Percentiles rank a stretch among this genome's conserved stretches.
Conservation (phyloP, 257 asterid species). For the Jasminum sambac region DNA sequence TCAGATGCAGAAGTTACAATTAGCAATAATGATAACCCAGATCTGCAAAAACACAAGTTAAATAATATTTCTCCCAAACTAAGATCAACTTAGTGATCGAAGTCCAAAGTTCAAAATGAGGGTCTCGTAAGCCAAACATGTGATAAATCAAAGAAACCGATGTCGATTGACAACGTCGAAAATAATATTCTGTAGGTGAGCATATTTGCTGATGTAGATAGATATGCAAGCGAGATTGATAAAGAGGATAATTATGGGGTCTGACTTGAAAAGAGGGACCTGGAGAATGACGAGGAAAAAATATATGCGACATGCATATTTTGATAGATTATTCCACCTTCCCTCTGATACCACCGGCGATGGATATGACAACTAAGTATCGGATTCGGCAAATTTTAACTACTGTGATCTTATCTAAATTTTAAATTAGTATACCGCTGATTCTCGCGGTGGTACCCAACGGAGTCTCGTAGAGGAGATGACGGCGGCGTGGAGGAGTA, state of each 20-base stretch:
- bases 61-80: conserved; percentile 1
- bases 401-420: no score
- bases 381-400: no score
- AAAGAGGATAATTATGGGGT: background rate
- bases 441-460: no score
- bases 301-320: conserved; percentile 59
- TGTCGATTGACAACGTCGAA: background rate
- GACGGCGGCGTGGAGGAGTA: no score
- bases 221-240: background rate
- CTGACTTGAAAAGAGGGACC: conserved; percentile 91
- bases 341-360: conserved; percentile 38
- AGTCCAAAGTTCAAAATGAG: background rate
- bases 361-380: no score
- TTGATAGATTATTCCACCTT: conserved; percentile 66
- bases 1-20: background rate
- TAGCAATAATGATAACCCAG: background rate
- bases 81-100: conserved; percentile 9
- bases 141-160: background rate
- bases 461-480: no score
- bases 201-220: background rate
- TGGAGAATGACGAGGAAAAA: conserved; percentile 71
- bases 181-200: background rate
- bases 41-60: conserved; percentile 15
- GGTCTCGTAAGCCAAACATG: background rate
- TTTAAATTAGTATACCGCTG: no score